These are phyloP conservation scores for Alternaria infectoria DNA, from an alignment of 2,329 filamentous ascomycete species.

Conservation along the genomic window DNA sequence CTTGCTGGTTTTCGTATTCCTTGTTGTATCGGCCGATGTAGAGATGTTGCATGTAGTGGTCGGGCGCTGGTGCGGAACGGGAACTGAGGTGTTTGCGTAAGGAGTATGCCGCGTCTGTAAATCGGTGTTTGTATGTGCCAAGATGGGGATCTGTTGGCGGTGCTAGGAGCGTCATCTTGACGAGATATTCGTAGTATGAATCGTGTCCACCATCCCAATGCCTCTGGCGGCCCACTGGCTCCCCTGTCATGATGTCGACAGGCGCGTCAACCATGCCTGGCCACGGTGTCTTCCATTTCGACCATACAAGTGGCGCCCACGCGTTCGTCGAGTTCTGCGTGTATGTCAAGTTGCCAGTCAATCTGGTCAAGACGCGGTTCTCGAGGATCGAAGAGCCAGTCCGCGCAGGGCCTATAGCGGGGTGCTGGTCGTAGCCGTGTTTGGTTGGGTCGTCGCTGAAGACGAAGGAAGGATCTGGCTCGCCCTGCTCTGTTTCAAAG, in stretches of 20 bases:
- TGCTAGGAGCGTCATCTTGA: constrained; percentile 50
- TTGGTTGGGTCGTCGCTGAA: constrained; percentile 39
- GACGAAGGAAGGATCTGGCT: constrained; percentile 37
- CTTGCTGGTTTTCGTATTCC: constrained; percentile 47
- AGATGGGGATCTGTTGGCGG: constrained; percentile 46
- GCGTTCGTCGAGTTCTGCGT: constrained; percentile 51
- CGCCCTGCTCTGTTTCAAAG: constrained; percentile 46
- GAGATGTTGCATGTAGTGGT: constrained; percentile 47
- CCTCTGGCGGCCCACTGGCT: constrained; percentile 46
- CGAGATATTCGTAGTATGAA: constrained; percentile 52
- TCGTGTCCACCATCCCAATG: constrained; percentile 55
- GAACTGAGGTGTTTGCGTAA: constrained; percentile 45
- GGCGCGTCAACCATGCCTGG: constrained; percentile 52
- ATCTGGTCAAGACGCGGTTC: constrained; percentile 49
- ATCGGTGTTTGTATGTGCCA: constrained; percentile 40
- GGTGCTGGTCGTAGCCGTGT: constrained; percentile 42
- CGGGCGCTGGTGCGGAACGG: constrained; percentile 43
- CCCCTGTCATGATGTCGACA: constrained; percentile 52
- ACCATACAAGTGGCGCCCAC: constrained; percentile 56
- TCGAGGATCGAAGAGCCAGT: constrained; percentile 55
- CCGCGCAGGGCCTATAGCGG: constrained; percentile 50
- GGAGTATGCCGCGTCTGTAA: constrained; percentile 44
- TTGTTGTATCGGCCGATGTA: constrained; percentile 47
- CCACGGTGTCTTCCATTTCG: constrained; percentile 48
- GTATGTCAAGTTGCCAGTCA: constrained; percentile 52